Evolutionary conservation across 257 asterid species (phyloP).

Genomic region (Scutellaria baicalensis): DNA sequence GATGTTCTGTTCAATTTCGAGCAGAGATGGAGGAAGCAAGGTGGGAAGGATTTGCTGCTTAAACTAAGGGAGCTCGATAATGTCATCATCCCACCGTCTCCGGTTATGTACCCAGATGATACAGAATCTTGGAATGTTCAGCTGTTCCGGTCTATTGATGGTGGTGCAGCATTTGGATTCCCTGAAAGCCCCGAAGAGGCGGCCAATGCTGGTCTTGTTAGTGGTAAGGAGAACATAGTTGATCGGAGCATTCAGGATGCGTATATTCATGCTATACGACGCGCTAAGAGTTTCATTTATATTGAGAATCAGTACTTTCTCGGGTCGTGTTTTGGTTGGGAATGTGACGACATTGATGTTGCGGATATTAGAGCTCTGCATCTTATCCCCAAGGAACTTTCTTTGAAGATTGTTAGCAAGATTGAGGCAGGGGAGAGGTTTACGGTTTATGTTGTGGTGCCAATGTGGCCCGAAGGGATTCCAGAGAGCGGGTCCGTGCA

Average conservation of each 20-base stretch:
- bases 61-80: constrained; percentile 58
- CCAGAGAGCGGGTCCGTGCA: constrained; percentile 87
- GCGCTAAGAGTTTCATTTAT: constrained; percentile 73
- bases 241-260: constrained; percentile 89
- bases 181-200: constrained; percentile 80
- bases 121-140: constrained; percentile 79
- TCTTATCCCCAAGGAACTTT: constrained; percentile 70
- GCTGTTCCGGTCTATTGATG: constrained; percentile 78
- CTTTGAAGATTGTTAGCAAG: constrained; percentile 69
- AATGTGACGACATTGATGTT: constrained; percentile 42
- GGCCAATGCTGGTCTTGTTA: constrained; percentile 63
- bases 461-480: constrained; percentile 97
- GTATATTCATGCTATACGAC: constrained; percentile 75
- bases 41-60: constrained; percentile 61
- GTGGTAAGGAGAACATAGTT: constrained; percentile 74
- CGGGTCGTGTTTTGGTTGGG: constrained; percentile 74
- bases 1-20: constrained; percentile 77
- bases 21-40: constrained; percentile 91
- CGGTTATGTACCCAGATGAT: constrained; percentile 65
- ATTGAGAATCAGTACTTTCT: constrained; percentile 82
- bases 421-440: constrained; percentile 85
- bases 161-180: constrained; percentile 91
- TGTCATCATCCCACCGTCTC: constrained; percentile 60
- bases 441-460: constrained; percentile 57
- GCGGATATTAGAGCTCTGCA: constrained; percentile 77